These are phyloP conservation scores for Dendrostoma leiphaemia DNA, from an alignment of 2,329 filamentous ascomycete genomes.

Conservation along the genomic window DNA sequence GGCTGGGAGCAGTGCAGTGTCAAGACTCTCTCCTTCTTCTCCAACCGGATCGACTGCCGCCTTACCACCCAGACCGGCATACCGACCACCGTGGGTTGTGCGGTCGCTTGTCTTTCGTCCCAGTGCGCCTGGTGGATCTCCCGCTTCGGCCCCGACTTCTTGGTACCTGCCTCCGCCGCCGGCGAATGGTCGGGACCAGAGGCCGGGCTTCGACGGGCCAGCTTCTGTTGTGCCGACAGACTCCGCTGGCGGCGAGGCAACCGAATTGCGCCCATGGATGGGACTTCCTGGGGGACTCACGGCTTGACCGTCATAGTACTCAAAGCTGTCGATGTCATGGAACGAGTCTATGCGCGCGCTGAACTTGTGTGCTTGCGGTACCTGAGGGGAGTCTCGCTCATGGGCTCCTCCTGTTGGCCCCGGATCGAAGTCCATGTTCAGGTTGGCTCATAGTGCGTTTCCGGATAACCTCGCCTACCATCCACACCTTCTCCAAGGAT, in stretches of 20 bases:
- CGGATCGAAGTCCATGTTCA: not conserved
- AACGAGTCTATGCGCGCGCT: conserved; percentile 27
- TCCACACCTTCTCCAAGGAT: not conserved
- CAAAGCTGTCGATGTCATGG: conserved; percentile 29
- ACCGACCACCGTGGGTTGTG: conserved; percentile 22
- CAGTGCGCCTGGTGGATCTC: not conserved
- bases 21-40: conserved; percentile 28
- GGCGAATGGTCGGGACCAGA: not conserved
- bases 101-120: conserved; percentile 37
- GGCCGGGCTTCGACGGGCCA: not conserved
- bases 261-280: conserved; percentile 34
- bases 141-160: conserved; percentile 8
- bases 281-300: conserved; percentile 6
- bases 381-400: too few species aligned
- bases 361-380: not conserved
- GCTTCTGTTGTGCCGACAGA: conserved; percentile 9
- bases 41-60: not conserved
- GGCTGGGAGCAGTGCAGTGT: conserved; percentile 39
- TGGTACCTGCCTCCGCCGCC: conserved; percentile 20
- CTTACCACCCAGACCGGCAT: not conserved
- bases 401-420: not conserved
- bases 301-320: conserved; percentile 51
- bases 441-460: not conserved
- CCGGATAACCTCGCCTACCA: too few species aligned
- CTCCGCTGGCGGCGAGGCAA: conserved; percentile 38